Conservation (phyloP, 176 grass and related monocot species). For the Echinochloa phyllopogon region DNA sequence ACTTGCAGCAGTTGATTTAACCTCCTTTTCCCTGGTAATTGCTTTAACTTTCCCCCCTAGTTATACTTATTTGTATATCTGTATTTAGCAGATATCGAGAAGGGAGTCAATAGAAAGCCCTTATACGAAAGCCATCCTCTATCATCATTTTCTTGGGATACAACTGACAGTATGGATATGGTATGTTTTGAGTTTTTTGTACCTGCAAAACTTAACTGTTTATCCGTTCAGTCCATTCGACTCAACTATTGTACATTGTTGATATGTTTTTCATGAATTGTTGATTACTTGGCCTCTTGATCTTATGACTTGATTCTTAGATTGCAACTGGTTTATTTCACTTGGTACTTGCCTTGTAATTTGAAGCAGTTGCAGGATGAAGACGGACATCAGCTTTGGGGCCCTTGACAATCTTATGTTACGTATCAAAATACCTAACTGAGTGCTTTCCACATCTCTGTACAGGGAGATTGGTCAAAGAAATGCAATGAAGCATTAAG, state of each 20-base stretch:
- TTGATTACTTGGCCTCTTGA: slow-evolving; percentile 4
- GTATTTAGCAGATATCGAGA: slow-evolving; percentile 72
- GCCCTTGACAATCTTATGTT: not conserved
- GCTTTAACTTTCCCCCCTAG: not conserved
- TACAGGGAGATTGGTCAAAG: slow-evolving; percentile 81
- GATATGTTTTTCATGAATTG: slow-evolving; percentile 5
- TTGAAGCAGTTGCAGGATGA: slow-evolving; percentile 19
- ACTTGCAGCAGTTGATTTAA: not conserved
- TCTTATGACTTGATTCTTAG: slow-evolving; percentile 10
- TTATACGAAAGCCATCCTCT: slow-evolving; percentile 71
- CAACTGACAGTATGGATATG: slow-evolving; percentile 73
- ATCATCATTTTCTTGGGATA: slow-evolving; percentile 86
- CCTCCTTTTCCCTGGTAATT: not conserved
- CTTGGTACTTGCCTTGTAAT: not conserved
- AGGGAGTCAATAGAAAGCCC: slow-evolving; percentile 64
- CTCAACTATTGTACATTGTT: not conserved
- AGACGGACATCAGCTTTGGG: not conserved
- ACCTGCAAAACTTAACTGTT: not conserved
- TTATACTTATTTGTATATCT: slow-evolving; percentile 33
- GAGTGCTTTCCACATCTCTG: slow-evolving; percentile 30
- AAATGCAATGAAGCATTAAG: slow-evolving; percentile 76
- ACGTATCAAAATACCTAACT: slow-evolving; percentile 5
- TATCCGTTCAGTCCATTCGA: slow-evolving; percentile 16
- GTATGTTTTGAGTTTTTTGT: slow-evolving; percentile 50
- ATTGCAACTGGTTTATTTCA: not conserved